Base-by-base conservation (phyloP, 2,329 filamentous ascomycete species). In the Aspergillus texensis region DNA sequence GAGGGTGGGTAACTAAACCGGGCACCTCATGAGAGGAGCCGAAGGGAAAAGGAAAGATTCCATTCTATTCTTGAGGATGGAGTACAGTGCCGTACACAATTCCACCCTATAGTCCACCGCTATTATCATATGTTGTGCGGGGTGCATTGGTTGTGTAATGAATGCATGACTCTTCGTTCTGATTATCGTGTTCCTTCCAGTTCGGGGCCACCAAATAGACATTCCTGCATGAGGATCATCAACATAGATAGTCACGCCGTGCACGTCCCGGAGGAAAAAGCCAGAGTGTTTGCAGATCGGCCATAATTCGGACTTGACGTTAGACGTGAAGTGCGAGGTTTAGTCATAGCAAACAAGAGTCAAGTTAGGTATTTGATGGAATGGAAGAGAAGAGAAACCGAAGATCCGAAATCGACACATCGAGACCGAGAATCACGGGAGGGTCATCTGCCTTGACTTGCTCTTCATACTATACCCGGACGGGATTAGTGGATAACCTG, bases 361-460 rank as follows among this genome's bases (percentile, higher is more conserved):
- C 39, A 28, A 28, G 48, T 32, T 10, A 30, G 28, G 9, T 14
- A 50, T 2, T 28, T 43, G 19, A 24, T 21, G 28, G 26, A 50
- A 50, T 16, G 14, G 26, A 50, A 52, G 14, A 48, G 45, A 16
- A 48, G 8, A 5, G 46, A 28, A 50, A 30, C 46, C 46, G 16
- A 50, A 28, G 14, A n/a, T 21, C 26, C 32, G 21, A 39, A 34
- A 55, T 55, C 16, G 52, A 55, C 52, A 39, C 11, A 41, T 55
- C 52, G 52, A 55, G 52, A 55, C 52, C 52, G 10, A 14, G 32
- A 19, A 39, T 55, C 52, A 39, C 52, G 52, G 52, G 52, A 55
- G 10, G 52, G 32, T 55, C 52, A 55, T 24, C 52, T 55, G 48
- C 46, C 46, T 19, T 30, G 43, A 41, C 34, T 16, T 36, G 34